phyloP scores from a whole-genome alignment of 257 asterid species.

The Ehretia macrophylla region DNA sequence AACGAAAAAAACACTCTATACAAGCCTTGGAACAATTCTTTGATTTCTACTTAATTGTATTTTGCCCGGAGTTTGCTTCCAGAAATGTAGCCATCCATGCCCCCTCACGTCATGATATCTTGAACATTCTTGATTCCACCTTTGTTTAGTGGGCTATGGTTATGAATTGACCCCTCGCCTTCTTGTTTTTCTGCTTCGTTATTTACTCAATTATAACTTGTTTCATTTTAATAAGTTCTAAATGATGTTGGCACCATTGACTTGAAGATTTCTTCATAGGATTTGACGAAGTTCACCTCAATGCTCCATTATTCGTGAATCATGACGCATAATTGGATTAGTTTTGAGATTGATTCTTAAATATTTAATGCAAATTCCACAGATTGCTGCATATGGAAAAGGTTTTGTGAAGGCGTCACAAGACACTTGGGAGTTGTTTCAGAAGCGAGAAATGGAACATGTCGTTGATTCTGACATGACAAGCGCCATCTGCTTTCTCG shows the following conservation, averaged over 20 bases:
- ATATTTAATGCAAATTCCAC: conserved; percentile 5
- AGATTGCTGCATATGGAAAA: conserved; percentile 96
- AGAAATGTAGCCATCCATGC: too few relatives aligned
- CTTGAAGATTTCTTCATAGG: neutral
- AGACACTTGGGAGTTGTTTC: conserved; percentile 92
- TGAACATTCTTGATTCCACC: too few relatives aligned
- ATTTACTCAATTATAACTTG: neutral
- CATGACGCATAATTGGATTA: neutral
- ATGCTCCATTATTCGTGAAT: neutral
- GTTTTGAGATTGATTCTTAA: neutral
- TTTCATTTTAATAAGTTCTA: neutral
- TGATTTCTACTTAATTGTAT: too few relatives aligned
- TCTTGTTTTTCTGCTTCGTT: neutral
- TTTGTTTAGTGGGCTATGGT: too few relatives aligned
- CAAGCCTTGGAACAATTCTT: too few relatives aligned
- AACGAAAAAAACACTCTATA: too few relatives aligned
- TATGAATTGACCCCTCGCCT: neutral
- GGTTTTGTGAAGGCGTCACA: conserved; percentile 81
- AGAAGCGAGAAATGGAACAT: conserved; percentile 63
- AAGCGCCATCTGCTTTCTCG: conserved; percentile 82
- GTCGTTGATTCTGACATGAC: conserved; percentile 92
- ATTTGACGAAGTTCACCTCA: neutral
- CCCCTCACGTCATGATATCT: too few relatives aligned
- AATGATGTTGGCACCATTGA: neutral
- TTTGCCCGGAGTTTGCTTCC: too few relatives aligned